Evolutionary conservation across 208 protist species (phyloP), one percentile per base, ranked within the genome.

Genomic region (Acanthamoeba lenticulata): DNA sequence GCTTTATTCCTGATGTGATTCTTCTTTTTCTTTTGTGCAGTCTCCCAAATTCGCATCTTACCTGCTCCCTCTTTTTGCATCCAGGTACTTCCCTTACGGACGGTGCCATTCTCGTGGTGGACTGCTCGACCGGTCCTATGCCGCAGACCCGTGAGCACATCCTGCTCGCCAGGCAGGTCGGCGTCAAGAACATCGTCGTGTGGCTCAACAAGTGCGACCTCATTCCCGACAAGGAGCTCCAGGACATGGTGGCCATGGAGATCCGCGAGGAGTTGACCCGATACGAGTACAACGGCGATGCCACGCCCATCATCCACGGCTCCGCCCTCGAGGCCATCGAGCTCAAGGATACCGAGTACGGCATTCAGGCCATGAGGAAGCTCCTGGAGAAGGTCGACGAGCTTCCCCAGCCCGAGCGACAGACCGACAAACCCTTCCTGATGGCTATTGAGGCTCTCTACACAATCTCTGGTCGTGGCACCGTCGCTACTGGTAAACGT

Each of bases 81-180:
- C 21, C 21, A 77, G 67, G 67, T 85, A 96, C 97, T 1, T 93
- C 97, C n/a, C 96, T 97, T 89, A 98, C 98, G 97, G 98, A 99
- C 85, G 97, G 97, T 92, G 98, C 97, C 34, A 98, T 99, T 65
- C 92, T 99, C 0, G 98, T 99, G 13, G 98, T 99, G 24, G 95
- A 96, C 40, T 98, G 97, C 42, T 94, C 96, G 97, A 96, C 99
- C 98, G 97, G 99, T 97, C 98, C 99, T 69, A 99, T 99, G 99
- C 99, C 99, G 42, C 99, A 99, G 97, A 99, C 99, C n/a, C 97
- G 98, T 69, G 99, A 99, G 96, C 99, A 99, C 95, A 96, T 99
- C 38, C 98, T 99, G 40, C 98, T 99, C 44, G 99, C 99, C 91
- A 98, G 98, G 36, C 99, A 99, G 96, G 99, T 99, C 94, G 99